Conservation (phyloP, 2,329 filamentous ascomycete species). For the Phaeosphaeriaceae sp. region DNA sequence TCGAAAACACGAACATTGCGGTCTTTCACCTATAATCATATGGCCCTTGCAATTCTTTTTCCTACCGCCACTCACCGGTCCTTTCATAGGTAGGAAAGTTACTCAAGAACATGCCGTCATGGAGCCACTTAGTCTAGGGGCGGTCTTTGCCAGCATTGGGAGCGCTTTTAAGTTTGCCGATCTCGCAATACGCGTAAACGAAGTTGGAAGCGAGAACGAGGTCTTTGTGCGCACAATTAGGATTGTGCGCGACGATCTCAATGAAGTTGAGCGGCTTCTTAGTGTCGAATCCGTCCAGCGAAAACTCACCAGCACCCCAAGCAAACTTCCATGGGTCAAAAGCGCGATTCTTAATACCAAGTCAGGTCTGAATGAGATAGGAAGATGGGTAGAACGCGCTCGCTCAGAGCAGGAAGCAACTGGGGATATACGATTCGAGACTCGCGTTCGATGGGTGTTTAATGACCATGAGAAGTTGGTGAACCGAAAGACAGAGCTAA, state of each 20-base stretch:
- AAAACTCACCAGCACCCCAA: slow-evolving; percentile 19
- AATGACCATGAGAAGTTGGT: slow-evolving; percentile 31
- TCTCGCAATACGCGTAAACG: slow-evolving; percentile 24
- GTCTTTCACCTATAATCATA: too few relatives aligned
- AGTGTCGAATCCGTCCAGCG: slow-evolving; percentile 11
- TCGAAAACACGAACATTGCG: too few relatives aligned
- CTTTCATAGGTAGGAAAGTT: too few relatives aligned
- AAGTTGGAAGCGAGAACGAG: slow-evolving; percentile 31
- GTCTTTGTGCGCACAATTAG: slow-evolving; percentile 33
- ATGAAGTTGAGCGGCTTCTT: slow-evolving; percentile 27
- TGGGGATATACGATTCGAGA: slow-evolving; percentile 23
- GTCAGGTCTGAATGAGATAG: slow-evolving; percentile 30
- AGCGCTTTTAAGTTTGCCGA: slow-evolving; percentile 32
- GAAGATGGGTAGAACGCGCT: slow-evolving; percentile 29
- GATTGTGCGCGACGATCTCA: slow-evolving; percentile 30
- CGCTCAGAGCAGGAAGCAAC: slow-evolving; percentile 24
- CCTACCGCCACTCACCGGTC: too few relatives aligned
- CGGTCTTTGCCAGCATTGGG: slow-evolving; percentile 27
- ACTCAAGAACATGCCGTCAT: too few relatives aligned
- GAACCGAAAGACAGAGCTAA: slow-evolving; percentile 27
- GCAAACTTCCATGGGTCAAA: slow-evolving; percentile 28
- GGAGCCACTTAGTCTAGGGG: slow-evolving; percentile 18
- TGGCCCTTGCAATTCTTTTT: too few relatives aligned
- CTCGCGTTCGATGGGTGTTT: slow-evolving; percentile 29
- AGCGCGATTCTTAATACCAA: slow-evolving; percentile 25